Base-by-base conservation (phyloP, 2,329 filamentous ascomycete species). In the Gliomastix tumulicola region DNA sequence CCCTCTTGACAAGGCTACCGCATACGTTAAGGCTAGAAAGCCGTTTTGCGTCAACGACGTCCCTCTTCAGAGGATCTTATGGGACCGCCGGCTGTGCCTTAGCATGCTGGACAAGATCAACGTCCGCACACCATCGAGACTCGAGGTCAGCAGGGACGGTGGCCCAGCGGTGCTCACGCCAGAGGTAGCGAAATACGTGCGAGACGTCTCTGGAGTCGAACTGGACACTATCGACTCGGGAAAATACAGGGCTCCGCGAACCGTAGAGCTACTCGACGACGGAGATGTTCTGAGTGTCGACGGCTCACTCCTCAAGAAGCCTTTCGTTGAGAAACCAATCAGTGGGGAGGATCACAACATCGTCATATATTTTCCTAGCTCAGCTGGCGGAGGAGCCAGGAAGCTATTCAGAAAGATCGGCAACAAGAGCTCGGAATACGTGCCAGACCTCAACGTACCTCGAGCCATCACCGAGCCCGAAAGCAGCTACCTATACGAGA, bases 281-380 rank as follows among this genome's bases (percentile, higher is more conserved):
- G 86, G 86, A 20, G 89, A 98, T 54, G 82, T 84, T 5, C 71
- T 98, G 37, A 79, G 83, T 30, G 90, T 98, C 9, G 90, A 98
- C 55, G 92, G 90, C 10, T 71, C 76, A 28, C 60, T 80, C 5
- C 72, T 98, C 32, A 82, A 75, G 49, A 98, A 98, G 55, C 92
- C 92, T 1, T 98, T 98, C 54, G 92, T 98, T 25, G 92, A 98
- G 57, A 98, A 98, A 59, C 92, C 92, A 1, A 89, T 88, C n/a
- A 96, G 87, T 53, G 92, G 92, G 22, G 92, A 98, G 62, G 90
- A 98, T 53, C 92, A 98, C 65, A 98, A 98, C 57, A 95, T 98
- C 50, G 84, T 94, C 62, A 96, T 98, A 38, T 98, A 97, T 63
- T 97, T 94, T 53, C 87, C 90, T 17, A 84, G 82, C 43, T 84